Evolutionary conservation across 2,329 filamentous ascomycete species (phyloP).

Genomic region (Neobulgaria alba): DNA sequence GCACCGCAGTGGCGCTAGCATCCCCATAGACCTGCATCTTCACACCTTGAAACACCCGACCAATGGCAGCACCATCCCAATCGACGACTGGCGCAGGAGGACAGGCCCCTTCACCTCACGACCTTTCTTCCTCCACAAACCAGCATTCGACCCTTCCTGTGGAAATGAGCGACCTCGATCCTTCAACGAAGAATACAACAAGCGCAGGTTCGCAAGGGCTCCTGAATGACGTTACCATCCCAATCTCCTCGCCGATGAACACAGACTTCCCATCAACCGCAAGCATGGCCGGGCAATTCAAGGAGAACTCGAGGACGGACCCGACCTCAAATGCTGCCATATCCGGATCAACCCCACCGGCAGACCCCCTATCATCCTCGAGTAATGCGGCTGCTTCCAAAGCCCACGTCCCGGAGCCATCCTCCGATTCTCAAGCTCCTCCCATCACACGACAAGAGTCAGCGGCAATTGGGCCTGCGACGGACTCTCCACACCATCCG

Average conservation of each 20-base stretch:
- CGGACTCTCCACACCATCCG: conserved; percentile 11
- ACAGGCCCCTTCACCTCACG: conserved; percentile 7
- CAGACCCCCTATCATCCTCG: not conserved
- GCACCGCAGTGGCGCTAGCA: not conserved
- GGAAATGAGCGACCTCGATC: conserved; percentile 22
- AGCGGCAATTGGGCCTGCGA: conserved; percentile 20
- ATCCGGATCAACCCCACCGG: not conserved
- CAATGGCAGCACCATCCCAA: conserved; percentile 15
- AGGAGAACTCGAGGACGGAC: conserved; percentile 5
- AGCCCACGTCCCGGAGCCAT: no score
- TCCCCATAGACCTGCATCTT: not conserved
- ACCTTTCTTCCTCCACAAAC: conserved; percentile 11
- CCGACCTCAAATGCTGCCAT: not conserved
- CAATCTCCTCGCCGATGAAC: conserved; percentile 15
- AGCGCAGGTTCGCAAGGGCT: conserved; percentile 19
- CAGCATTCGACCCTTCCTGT: conserved; percentile 9
- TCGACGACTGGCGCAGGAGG: conserved; percentile 9
- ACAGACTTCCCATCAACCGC: conserved; percentile 9
- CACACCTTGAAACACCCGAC: not conserved
- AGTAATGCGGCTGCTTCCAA: not conserved
- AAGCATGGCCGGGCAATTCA: conserved; percentile 6
- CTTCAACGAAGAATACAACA: conserved; percentile 11
- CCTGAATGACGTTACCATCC: conserved; percentile 21
- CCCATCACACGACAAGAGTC: conserved; percentile 17
- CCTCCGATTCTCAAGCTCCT: not conserved